These are phyloP conservation scores for Aspergillus bridgeri DNA, from an alignment of 495 filamentous ascomycete genomes.

Conservation along the genomic window DNA sequence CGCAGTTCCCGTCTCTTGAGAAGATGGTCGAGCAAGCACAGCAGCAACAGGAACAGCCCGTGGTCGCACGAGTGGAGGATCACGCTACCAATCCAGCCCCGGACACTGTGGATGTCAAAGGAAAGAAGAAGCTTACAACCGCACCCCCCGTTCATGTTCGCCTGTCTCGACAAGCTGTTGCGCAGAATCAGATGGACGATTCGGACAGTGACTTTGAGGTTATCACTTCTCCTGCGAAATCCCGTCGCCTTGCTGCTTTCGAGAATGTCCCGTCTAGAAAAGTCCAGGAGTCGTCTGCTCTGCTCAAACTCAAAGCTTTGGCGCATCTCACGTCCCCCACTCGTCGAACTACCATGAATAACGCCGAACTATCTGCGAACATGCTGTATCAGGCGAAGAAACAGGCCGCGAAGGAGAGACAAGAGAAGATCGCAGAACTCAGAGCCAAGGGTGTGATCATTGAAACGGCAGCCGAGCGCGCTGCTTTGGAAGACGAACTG, in stretches of 20 bases:
- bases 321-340: conserved; percentile 67
- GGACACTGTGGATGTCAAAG: conserved; percentile 6
- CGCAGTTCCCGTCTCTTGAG: conserved; percentile 20
- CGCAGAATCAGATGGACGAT: conserved; percentile 42
- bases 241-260: conserved; percentile 56
- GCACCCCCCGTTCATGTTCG: conserved; percentile 37
- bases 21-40: conserved; percentile 13
- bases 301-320: conserved; percentile 66
- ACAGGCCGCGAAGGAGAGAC: conserved; percentile 77
- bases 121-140: conserved; percentile 21
- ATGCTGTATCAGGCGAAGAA: conserved; percentile 67
- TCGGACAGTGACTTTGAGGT: conserved; percentile 70
- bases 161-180: conserved; percentile 37
- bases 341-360: conserved; percentile 59
- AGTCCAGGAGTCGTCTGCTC: conserved; percentile 57
- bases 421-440: conserved; percentile 72
- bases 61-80: conserved; percentile 9
- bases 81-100: not conserved
- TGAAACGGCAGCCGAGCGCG: conserved; percentile 82
- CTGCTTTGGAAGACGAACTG: conserved; percentile 72
- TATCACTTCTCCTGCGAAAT: conserved; percentile 43
- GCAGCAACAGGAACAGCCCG: conserved; percentile 5
- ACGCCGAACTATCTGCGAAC: conserved; percentile 63
- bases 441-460: conserved; percentile 74
- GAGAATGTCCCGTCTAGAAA: conserved; percentile 60